Evolutionary conservation across 495 filamentous ascomycete species (phyloP).

Genomic region (Penicillium flavigenum): DNA sequence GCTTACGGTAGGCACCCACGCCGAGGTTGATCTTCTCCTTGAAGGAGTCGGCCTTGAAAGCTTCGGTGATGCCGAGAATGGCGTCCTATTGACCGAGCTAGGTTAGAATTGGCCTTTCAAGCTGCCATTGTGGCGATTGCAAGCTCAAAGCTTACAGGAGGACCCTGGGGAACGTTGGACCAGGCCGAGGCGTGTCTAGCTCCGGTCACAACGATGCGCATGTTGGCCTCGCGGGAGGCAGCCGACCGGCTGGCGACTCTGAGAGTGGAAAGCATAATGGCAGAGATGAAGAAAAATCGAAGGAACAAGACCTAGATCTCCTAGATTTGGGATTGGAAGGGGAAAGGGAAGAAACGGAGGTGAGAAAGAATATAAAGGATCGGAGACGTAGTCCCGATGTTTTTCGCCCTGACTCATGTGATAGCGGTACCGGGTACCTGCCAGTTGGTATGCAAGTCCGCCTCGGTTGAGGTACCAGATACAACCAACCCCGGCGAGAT

Average conservation of each 20-base stretch:
- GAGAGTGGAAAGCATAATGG: conserved; percentile 56
- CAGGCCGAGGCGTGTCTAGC: conserved; percentile 76
- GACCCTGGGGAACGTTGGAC: conserved; percentile 87
- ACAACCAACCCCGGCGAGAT: conserved; percentile 20
- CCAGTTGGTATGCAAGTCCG: conserved; percentile 8
- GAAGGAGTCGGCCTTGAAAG: conserved; percentile 94
- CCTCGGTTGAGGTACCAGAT: conserved; percentile 17
- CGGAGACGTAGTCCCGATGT: conserved; percentile 33
- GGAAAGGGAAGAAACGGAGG: conserved; percentile 23
- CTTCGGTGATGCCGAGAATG: conserved; percentile 96
- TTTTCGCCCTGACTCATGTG: conserved; percentile 44
- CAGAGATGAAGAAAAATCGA: conserved; percentile 15
- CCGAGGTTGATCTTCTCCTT: conserved; percentile 96
- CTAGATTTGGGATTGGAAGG: conserved; percentile 19
- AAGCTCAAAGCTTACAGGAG: conserved; percentile 67
- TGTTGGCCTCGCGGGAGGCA: conserved; percentile 46
- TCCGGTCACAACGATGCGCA: conserved; percentile 51
- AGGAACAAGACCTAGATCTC: conserved; percentile 18
- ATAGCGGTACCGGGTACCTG: conserved; percentile 32
- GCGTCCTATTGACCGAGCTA: conserved; percentile 54
- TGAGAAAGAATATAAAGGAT: conserved; percentile 30
- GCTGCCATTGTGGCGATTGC: not conserved
- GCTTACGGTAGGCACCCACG: conserved; percentile 58
- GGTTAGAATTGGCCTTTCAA: conserved; percentile 31
- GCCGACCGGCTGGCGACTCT: conserved; percentile 57